Evolutionary conservation across 495 filamentous ascomycete genomes (phyloP).

Genomic region (Jackrogersella minutella): DNA sequence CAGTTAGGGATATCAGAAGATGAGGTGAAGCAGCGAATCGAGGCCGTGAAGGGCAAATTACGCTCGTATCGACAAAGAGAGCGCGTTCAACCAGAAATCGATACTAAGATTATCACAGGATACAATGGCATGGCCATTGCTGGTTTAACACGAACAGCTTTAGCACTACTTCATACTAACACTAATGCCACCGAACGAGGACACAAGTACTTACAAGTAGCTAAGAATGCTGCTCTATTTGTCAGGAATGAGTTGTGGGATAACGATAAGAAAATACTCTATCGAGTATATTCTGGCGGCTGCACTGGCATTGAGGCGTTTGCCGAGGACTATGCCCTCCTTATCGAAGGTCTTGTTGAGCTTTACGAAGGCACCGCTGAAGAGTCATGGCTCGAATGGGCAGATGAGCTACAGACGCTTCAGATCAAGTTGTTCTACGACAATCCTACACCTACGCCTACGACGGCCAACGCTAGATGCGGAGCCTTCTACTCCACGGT

Average conservation of each 20-base stretch:
- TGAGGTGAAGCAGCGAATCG: constrained; percentile 77
- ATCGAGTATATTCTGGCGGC: constrained; percentile 80
- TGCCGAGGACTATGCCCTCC: constrained; percentile 94
- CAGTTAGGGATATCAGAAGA: constrained; percentile 79
- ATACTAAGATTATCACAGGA: constrained; percentile 87
- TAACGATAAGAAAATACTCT: constrained; percentile 65
- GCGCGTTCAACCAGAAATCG: constrained; percentile 79
- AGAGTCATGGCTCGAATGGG: constrained; percentile 79
- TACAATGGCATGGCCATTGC: constrained; percentile 94
- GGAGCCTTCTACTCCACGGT: constrained; percentile 91
- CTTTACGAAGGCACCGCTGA: constrained; percentile 90
- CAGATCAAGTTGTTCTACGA: constrained; percentile 78
- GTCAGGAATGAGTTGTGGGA: constrained; percentile 83
- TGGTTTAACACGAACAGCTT: constrained; percentile 75
- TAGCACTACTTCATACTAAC: constrained; percentile 70
- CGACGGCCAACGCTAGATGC: constrained; percentile 44
- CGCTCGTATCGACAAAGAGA: constrained; percentile 75
- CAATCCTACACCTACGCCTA: constrained; percentile 28
- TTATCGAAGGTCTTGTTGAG: constrained; percentile 84
- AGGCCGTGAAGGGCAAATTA: constrained; percentile 72
- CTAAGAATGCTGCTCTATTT: constrained; percentile 75
- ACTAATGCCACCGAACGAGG: constrained; percentile 55
- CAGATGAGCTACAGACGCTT: constrained; percentile 74
- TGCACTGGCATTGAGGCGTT: constrained; percentile 77
- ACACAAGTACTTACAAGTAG: constrained; percentile 66